Evolutionary conservation across 768 basidiomycete genomes (phyloP).

Genomic region (Lentinula detonsa): DNA sequence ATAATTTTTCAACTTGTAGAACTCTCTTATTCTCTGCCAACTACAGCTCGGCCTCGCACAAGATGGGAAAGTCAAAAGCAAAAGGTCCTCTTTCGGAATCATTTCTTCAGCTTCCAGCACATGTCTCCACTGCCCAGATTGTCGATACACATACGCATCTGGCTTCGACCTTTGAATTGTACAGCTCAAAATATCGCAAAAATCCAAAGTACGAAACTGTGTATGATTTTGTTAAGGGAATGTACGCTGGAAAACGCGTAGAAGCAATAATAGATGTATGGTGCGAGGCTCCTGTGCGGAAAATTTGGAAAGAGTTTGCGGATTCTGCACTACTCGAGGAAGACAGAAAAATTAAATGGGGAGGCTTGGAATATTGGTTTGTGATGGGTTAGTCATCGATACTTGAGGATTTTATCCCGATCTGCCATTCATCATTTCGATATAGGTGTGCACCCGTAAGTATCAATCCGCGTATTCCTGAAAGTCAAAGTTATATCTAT

Average conservation of each 20-base stretch:
- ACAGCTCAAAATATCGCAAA: slow-evolving; percentile 54
- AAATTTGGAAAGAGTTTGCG: slow-evolving; percentile 64
- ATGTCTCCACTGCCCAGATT: slow-evolving; percentile 34
- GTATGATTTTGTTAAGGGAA: slow-evolving; percentile 61
- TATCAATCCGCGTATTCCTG: not conserved
- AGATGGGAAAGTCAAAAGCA: not conserved
- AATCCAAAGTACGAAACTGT: slow-evolving; percentile 37
- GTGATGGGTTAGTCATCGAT: slow-evolving; percentile 55
- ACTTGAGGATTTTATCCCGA: not conserved
- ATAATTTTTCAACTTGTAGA: not conserved
- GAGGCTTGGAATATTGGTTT: slow-evolving; percentile 73
- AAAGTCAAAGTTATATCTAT: not conserved
- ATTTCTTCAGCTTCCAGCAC: slow-evolving; percentile 19
- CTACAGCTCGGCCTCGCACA: not conserved
- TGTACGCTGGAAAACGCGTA: slow-evolving; percentile 55
- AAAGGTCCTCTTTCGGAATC: not conserved
- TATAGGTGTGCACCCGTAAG: slow-evolving; percentile 71
- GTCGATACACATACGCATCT: slow-evolving; percentile 87
- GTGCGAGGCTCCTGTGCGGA: slow-evolving; percentile 74
- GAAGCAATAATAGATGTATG: slow-evolving; percentile 78
- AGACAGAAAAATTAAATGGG: slow-evolving; percentile 50
- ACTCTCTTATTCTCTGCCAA: not conserved
- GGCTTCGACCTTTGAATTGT: slow-evolving; percentile 63
- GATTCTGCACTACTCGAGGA: slow-evolving; percentile 55
- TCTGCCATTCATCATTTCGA: not conserved